A percentile compares a stretch with the other conserved stretches of the same genome.
Evolutionary conservation across 495 filamentous ascomycete species (phyloP).

Genomic region (Niebla homalea): DNA sequence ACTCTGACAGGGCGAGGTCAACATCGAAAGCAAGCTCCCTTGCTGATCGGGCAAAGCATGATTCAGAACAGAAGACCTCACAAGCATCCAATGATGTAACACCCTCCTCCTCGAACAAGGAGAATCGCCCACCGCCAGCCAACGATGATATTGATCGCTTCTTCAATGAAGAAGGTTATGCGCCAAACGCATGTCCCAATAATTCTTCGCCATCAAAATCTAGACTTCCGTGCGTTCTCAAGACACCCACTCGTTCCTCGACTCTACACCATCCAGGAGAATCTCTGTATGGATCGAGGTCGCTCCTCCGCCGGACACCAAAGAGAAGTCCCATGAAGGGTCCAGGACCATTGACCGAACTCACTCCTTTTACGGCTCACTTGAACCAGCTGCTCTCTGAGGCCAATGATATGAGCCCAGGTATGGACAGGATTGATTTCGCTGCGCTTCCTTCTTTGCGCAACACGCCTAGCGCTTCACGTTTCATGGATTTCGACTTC

Average conservation of each 20-base stretch:
- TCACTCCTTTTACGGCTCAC: slow-evolving; percentile 45
- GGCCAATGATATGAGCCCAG: slow-evolving; percentile 31
- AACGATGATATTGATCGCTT: slow-evolving; percentile 43
- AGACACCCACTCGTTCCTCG: slow-evolving; percentile 40
- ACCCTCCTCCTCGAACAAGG: slow-evolving; percentile 31
- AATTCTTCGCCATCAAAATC: slow-evolving; percentile 48
- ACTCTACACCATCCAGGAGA: slow-evolving; percentile 16
- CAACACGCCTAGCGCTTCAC: slow-evolving; percentile 24
- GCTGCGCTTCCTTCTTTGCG: slow-evolving; percentile 24
- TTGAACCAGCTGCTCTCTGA: slow-evolving; percentile 47
- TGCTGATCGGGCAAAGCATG: slow-evolving; percentile 17
- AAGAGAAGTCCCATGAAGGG: slow-evolving; percentile 13
- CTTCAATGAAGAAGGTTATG: slow-evolving; percentile 37
- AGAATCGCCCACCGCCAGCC: slow-evolving; percentile 29
- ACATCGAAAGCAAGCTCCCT: not conserved
- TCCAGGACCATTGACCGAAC: slow-evolving; percentile 12
- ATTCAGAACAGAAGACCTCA: slow-evolving; percentile 18
- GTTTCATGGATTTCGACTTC: slow-evolving; percentile 16
- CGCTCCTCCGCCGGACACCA: slow-evolving; percentile 14
- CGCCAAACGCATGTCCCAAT: slow-evolving; percentile 35
- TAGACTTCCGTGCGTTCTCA: slow-evolving; percentile 32
- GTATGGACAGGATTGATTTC: slow-evolving; percentile 22
- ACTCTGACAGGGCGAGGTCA: slow-evolving; percentile 10
- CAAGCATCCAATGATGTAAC: slow-evolving; percentile 30
- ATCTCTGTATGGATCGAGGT: slow-evolving; percentile 13